Base-by-base conservation (phyloP, 2,329 filamentous ascomycete genomes). In the Sporothrix pseudoabietina region DNA sequence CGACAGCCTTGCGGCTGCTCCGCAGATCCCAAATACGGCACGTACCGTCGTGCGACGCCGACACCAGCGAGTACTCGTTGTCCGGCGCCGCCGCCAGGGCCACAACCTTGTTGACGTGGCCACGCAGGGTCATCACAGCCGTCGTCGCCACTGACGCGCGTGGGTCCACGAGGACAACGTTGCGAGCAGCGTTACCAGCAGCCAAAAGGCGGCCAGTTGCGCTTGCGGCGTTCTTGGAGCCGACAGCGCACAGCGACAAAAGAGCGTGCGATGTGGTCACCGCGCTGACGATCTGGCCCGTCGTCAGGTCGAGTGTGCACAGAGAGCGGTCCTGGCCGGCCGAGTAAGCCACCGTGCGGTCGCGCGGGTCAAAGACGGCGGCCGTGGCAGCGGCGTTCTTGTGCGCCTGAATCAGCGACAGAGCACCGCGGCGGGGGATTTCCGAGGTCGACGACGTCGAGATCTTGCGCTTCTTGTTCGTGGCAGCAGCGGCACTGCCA, bases 1-100 rank as follows among this genome's bases (percentile, higher is more conserved):
- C 68, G 2, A 85, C 86, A 9, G 85, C 87, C 22, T 84, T 86
- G 80, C 89, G 85, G 71, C 88, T 89, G 78, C 89, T 91, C 72
- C 96, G 87, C 76, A 98, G 87, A 84, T 99, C 96, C 96, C 96
- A 99, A 68, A 99, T 90, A 70, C 94, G 89, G 79, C 93, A 96
- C 1, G 94, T 97, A 47, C 95, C 94, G 81, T 99, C 96, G 81
- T 97, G 93, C 63, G 92, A 92, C n/a, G 89, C 95, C 44, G 92
- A 96, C 0, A 95, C 93, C 9, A 99, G 86, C n/a, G 92, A 90
- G 83, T 94, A 93, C 75, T 91, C 89, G 79, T 91, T 94, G 55
- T 89, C 87, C 7, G 87, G 89, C 54, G 83, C 85, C 10, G 84
- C 80, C 19, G 81, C 80, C 44, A 90, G 78, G 8, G 83, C 84